Percentiles rank a stretch among this genome's conserved stretches.
Conservation (phyloP, 2,329 filamentous ascomycete genomes). For the Chaetomium globosum region DNA sequence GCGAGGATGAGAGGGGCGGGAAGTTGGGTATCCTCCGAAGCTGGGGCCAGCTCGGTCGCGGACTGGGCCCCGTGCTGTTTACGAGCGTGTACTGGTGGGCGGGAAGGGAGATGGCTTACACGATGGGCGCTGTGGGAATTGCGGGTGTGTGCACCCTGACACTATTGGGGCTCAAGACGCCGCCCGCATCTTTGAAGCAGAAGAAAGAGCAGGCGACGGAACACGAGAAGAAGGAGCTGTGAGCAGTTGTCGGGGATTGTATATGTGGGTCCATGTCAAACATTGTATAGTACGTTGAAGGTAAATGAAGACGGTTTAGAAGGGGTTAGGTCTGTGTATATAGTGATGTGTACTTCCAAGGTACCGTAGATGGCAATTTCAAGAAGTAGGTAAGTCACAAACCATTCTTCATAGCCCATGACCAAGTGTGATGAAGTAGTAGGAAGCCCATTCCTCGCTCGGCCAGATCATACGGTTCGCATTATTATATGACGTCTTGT, state of each 20-base stretch:
- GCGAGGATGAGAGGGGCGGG: conserved; percentile 75
- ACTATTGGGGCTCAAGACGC: conserved; percentile 71
- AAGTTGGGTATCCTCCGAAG: conserved; percentile 82
- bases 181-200: conserved; percentile 45
- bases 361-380: no score
- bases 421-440: no score
- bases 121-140: conserved; percentile 78
- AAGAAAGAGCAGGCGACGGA: conserved; percentile 1
- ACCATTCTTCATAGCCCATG: neutral
- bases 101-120: conserved; percentile 82
- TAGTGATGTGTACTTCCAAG: neutral
- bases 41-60: conserved; percentile 84
- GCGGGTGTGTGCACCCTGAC: conserved; percentile 70
- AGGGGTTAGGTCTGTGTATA: neutral
- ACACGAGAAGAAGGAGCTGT: conserved; percentile 34
- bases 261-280: neutral
- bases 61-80: conserved; percentile 84
- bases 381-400: neutral
- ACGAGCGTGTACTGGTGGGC: conserved; percentile 99
- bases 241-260: neutral
- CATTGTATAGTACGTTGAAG: neutral
- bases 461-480: no score
- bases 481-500: neutral
- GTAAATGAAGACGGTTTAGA: neutral
- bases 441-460: no score